Evolutionary conservation across 345 rosid species (phyloP).

Genomic region (Eutrema heterophyllum): DNA sequence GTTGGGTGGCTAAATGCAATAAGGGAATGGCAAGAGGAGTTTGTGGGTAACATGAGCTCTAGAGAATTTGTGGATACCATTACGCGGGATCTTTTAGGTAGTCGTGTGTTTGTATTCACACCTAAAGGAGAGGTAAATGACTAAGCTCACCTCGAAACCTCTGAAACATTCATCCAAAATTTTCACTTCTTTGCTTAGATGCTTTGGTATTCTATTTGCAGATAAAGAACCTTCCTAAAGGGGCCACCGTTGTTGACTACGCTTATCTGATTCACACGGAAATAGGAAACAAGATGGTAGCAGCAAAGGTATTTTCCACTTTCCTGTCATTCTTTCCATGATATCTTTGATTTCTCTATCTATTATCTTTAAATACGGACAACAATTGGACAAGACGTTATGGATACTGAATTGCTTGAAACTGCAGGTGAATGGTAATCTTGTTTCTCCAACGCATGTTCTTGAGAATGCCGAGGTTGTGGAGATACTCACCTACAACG

Average conservation of each 20-base stretch:
- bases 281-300: constrained; percentile 96
- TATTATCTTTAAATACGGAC: neutral
- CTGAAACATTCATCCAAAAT: constrained; percentile 6
- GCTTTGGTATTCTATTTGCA: constrained; percentile 27
- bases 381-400: neutral
- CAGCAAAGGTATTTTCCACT: constrained; percentile 69
- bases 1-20: constrained; percentile 97
- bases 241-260: constrained; percentile 92
- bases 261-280: constrained; percentile 98
- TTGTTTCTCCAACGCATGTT: constrained; percentile 72
- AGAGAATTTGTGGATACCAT: constrained; percentile 96
- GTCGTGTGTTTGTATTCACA: constrained; percentile 90
- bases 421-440: constrained; percentile 94
- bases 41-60: constrained; percentile 99
- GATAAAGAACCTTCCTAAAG: constrained; percentile 93
- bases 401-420: constrained; percentile 19
- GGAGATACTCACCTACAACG: constrained; percentile 89
- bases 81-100: constrained; percentile 88
- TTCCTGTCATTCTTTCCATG: neutral
- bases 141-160: constrained; percentile 1
- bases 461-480: constrained; percentile 98
- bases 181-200: constrained; percentile 9
- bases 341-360: neutral
- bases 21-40: constrained; percentile 99
- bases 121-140: constrained; percentile 74